Conservation (phyloP, 2,329 filamentous ascomycete species). For the Bipolaris sorokiniana region DNA sequence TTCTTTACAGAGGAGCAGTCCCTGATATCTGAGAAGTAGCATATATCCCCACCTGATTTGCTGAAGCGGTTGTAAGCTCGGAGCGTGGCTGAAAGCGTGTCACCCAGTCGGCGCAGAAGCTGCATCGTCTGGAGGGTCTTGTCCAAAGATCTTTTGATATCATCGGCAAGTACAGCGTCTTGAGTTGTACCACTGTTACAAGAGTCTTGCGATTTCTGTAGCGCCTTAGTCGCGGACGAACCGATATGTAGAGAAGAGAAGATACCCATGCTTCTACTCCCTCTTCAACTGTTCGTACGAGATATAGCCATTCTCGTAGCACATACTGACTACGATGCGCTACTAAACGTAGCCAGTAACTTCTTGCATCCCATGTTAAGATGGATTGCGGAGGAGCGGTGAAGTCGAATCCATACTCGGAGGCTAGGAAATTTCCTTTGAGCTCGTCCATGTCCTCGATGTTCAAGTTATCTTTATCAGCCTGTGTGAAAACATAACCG, state of each 20-base stretch:
- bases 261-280: constrained; percentile 10
- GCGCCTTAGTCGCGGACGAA: background rate
- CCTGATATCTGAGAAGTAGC: constrained; percentile 20
- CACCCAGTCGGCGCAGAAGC: constrained; percentile 12
- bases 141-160: constrained; percentile 4
- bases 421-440: background rate
- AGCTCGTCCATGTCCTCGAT: background rate
- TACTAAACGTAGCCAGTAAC: constrained; percentile 14
- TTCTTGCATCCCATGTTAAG: constrained; percentile 15
- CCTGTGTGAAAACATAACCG: constrained; percentile 6
- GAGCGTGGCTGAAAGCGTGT: constrained; percentile 6
- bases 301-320: constrained; percentile 7
- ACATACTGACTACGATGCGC: constrained; percentile 4
- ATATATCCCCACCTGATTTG: constrained; percentile 8
- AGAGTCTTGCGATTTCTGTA: background rate
- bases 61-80: constrained; percentile 9
- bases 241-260: background rate
- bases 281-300: constrained; percentile 13
- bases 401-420: background rate
- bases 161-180: background rate
- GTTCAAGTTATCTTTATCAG: background rate
- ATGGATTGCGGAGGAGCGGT: background rate
- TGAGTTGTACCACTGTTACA: background rate
- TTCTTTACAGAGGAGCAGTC: background rate
- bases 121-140: constrained; percentile 9